These are phyloP conservation scores for Leccinum sublutescens DNA, from an alignment of 768 basidiomycete genomes.

Conservation along the genomic window DNA sequence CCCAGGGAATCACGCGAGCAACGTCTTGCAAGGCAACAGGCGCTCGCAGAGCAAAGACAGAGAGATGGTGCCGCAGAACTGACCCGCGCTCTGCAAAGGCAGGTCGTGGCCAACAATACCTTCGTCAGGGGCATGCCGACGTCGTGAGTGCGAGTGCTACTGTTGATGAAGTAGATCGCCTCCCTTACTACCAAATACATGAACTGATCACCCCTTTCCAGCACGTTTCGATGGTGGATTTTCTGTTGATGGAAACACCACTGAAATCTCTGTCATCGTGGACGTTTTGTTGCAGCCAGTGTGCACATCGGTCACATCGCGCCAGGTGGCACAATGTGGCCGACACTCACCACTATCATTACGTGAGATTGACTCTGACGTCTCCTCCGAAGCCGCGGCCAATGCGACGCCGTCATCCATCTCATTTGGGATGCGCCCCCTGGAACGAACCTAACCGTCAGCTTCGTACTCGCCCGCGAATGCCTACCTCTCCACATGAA, in stretches of 20 bases:
- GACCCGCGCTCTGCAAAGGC: conserved; percentile 55
- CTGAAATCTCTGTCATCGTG: conserved; percentile 24
- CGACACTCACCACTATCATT: conserved; percentile 22
- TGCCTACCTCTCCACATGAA: conserved; percentile 40
- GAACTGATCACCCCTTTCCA: conserved; percentile 16
- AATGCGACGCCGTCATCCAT: conserved; percentile 62
- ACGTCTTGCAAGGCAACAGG: conserved; percentile 58
- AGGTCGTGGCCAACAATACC: conserved; percentile 39
- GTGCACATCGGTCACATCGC: conserved; percentile 19
- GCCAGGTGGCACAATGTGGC: conserved; percentile 15
- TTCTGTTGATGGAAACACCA: conserved; percentile 12
- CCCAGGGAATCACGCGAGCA: conserved; percentile 77
- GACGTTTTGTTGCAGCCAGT: conserved; percentile 21
- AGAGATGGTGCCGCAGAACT: conserved; percentile 56
- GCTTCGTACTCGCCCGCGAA: conserved; percentile 30
- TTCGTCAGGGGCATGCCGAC: conserved; percentile 9
- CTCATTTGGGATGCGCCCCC: conserved; percentile 53
- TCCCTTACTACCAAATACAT: not conserved
- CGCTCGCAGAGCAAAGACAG: conserved; percentile 53
- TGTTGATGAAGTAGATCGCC: conserved; percentile 26
- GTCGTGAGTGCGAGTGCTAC: conserved; percentile 4
- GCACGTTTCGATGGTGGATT: conserved; percentile 36
- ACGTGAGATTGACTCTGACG: conserved; percentile 55
- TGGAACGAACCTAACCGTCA: conserved; percentile 18
- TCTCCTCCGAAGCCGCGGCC: conserved; percentile 60